Evolutionary conservation across 2,329 filamentous ascomycete species (phyloP).

Genomic region (Colletotrichum coccodes): DNA sequence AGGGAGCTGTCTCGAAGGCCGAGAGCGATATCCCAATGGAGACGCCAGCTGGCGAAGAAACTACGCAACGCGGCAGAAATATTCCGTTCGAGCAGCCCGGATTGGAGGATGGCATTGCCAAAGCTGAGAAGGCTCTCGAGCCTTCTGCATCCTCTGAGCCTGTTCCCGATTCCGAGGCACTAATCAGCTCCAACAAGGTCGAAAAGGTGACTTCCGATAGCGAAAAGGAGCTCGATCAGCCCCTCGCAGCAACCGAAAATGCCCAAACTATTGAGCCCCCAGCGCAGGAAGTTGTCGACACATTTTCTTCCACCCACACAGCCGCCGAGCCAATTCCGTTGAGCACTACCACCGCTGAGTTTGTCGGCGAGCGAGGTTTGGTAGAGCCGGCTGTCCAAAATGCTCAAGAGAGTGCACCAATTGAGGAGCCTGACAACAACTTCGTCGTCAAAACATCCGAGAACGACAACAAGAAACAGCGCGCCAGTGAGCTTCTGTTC

Average conservation of each 20-base stretch:
- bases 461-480: conserved; percentile 44
- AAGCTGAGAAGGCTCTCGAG: not conserved
- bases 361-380: not conserved
- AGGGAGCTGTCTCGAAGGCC: not conserved
- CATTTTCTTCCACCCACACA: not conserved
- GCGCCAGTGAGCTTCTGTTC: conserved; percentile 1
- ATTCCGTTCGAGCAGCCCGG: not conserved
- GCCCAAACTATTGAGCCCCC: not conserved
- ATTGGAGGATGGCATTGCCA: not conserved
- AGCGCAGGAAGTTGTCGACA: not conserved
- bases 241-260: not conserved
- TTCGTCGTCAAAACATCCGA: conserved; percentile 46
- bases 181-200: not conserved
- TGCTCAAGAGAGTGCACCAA: conserved; percentile 10
- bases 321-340: not conserved
- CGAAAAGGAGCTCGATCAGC: not conserved
- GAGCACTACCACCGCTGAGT: not conserved
- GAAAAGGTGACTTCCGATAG: not conserved
- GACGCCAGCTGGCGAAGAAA: not conserved
- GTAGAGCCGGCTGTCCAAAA: not conserved
- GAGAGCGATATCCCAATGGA: not conserved
- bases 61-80: not conserved
- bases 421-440: conserved; percentile 12
- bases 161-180: not conserved
- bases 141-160: not conserved